These are phyloP conservation scores for Vitis hybrid DNA, from an alignment of 177 flowering plant species.

Conservation along the genomic window DNA sequence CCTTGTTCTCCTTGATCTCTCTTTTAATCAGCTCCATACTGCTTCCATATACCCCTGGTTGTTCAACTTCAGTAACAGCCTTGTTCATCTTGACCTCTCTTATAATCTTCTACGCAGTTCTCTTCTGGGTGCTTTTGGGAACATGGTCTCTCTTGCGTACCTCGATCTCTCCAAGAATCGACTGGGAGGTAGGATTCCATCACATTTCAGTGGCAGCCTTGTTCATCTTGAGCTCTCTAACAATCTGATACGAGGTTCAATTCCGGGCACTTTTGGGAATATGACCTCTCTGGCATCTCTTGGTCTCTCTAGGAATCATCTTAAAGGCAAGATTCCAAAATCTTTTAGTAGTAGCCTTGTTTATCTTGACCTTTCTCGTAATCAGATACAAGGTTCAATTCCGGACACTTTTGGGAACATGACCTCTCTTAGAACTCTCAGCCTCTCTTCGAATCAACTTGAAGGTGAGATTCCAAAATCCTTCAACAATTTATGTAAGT, in stretches of 20 bases:
- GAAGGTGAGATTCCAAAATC: no score
- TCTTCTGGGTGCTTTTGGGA: no score
- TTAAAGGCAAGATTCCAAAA: neutral
- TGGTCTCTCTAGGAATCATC: neutral
- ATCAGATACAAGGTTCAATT: no score
- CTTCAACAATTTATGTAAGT: neutral
- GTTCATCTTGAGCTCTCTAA: neutral
- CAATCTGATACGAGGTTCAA: neutral
- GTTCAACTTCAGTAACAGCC: neutral
- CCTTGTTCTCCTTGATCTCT: constrained; percentile 13
- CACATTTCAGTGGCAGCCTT: neutral
- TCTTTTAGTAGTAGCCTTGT: no score
- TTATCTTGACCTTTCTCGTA: neutral
- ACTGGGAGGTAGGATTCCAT: no score
- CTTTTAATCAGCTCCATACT: constrained; percentile 4
- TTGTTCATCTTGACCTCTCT: no score
- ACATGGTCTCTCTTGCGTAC: no score
- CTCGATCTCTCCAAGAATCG: no score
- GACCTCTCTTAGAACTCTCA: neutral
- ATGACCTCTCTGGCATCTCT: neutral
- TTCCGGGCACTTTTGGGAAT: neutral
- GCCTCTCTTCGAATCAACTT: neutral
- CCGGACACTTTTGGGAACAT: neutral
- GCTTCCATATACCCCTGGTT: constrained; percentile 8
- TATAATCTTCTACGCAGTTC: no score